Evolutionary conservation across 805 yeast species (phyloP).

Genomic region (Candida oleophila): DNA sequence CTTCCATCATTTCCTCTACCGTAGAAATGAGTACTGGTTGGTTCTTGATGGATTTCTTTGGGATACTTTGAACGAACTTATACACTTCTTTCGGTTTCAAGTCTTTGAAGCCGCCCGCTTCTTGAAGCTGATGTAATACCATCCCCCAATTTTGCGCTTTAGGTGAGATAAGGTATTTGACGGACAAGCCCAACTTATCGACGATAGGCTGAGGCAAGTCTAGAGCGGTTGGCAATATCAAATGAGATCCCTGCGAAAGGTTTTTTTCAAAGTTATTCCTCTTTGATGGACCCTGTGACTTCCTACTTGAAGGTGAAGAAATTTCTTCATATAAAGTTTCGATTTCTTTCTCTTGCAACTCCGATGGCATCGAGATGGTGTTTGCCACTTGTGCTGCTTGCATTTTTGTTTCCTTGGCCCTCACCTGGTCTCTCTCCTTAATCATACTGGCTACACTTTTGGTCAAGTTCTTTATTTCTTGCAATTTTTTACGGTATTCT

Average conservation of each 20-base stretch:
- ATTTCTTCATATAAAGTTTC: conserved; percentile 12
- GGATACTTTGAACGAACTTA: conserved; percentile 39
- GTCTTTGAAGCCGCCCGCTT: conserved; percentile 35
- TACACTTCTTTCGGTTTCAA: conserved; percentile 32
- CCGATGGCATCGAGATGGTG: conserved; percentile 18
- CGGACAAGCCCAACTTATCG: conserved; percentile 37
- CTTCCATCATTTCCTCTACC: conserved; percentile 35
- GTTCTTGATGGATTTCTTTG: conserved; percentile 30
- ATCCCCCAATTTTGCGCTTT: conserved; percentile 48
- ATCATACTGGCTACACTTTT: conserved; percentile 25
- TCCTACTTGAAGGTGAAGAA: background rate
- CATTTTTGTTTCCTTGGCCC: conserved; percentile 8
- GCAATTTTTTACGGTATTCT: conserved; percentile 21
- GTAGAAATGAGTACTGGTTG: conserved; percentile 24
- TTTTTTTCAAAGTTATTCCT: background rate
- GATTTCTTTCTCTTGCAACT: conserved; percentile 7
- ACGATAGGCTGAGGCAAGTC: conserved; percentile 19
- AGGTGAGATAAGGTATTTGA: conserved; percentile 37
- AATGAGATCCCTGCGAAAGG: background rate
- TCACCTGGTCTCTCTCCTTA: conserved; percentile 13
- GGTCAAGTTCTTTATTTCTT: conserved; percentile 30
- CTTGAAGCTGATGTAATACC: conserved; percentile 38
- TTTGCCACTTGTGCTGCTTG: conserved; percentile 16
- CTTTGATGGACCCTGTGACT: background rate
- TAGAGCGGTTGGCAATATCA: conserved; percentile 2